These are phyloP conservation scores for Solanum peruvianum DNA, from an alignment of 257 asterid genomes.

Conservation along the genomic window DNA sequence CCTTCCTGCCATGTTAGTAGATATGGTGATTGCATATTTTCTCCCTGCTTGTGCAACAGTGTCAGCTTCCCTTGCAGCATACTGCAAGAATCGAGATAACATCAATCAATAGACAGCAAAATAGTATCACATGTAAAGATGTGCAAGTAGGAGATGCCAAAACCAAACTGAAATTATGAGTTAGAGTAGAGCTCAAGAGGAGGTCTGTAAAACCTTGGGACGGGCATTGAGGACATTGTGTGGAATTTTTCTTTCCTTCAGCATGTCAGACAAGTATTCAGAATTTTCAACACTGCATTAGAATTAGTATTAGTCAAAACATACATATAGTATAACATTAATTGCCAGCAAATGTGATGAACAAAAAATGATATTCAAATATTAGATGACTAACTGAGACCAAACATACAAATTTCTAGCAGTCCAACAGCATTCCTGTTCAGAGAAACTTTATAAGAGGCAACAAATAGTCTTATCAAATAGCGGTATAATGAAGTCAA, in stretches of 20 bases:
- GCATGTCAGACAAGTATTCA: constrained; percentile 64
- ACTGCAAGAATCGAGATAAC: constrained; percentile 30
- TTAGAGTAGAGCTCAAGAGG: background rate
- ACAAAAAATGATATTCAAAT: background rate
- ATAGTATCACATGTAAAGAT: background rate
- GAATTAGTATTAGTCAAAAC: background rate
- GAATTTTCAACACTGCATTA: constrained; percentile 91
- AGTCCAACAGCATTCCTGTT: background rate
- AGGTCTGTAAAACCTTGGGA: constrained; percentile 59
- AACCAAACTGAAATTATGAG: background rate
- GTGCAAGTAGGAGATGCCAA: background rate
- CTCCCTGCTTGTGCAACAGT: constrained; percentile 98
- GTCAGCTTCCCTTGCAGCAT: constrained; percentile 99
- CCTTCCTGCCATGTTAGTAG: constrained; percentile 99
- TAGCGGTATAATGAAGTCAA: background rate
- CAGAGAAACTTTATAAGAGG: background rate
- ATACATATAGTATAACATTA: constrained; percentile 7
- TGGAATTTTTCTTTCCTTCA: constrained; percentile 64
- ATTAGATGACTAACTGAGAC: background rate
- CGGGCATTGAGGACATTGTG: constrained; percentile 97
- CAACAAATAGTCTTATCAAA: background rate
- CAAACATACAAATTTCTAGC: background rate
- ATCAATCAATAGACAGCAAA: background rate
- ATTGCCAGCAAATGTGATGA: constrained; percentile 1
- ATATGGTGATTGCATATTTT: constrained; percentile 83